Base-by-base conservation (phyloP, 129 eudicot genomes). In the Flaveria linearis region DNA sequence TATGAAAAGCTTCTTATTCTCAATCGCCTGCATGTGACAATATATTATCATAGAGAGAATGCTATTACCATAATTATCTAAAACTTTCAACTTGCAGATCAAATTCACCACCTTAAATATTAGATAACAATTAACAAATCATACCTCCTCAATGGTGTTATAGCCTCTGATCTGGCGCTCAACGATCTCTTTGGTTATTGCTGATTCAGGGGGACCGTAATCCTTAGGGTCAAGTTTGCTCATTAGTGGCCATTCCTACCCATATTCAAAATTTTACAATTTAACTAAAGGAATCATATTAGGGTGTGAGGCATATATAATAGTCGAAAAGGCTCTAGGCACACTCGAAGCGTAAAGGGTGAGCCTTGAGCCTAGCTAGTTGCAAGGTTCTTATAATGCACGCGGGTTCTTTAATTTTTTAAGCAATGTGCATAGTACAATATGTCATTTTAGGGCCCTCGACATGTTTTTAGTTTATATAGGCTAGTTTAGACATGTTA, bases 201-300 rank as follows among this genome's bases (percentile, higher is more conserved):
- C 88, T 15, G 92, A 89, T 84, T 87, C 96, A 0, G 89, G 87
- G 18, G 97, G 91, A 9, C 96, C 97, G 49, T 89, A 89, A 9
- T 68, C 78, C 13, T 66, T 55, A 2, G 97, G 91, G 68, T 89
- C 92, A 7, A 92, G 87, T 23, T 81, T 79, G 25, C 97, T 92
- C 76, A 42, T 87, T 80, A 92, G 8, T 23, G 97, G 96, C 97
- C 96, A 92, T 84, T 89, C 92, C 96, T 92, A 68, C 50, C 70
- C 25, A 42, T 42, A 78, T 28, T 4, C 2, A 62, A 3, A 20
- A 2, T 57, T 10, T 23, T 60, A 60, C 17, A 23, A 60, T 25
- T 9, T 57, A 57, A 20, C 15, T 22, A 49, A 17, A 17, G 10
- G 2, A 17, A 53, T n/a, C 61, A 7, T 53, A 50, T 53, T 53